Conservation (phyloP, 495 filamentous ascomycete species). For the Polyplosphaeria fusca region DNA sequence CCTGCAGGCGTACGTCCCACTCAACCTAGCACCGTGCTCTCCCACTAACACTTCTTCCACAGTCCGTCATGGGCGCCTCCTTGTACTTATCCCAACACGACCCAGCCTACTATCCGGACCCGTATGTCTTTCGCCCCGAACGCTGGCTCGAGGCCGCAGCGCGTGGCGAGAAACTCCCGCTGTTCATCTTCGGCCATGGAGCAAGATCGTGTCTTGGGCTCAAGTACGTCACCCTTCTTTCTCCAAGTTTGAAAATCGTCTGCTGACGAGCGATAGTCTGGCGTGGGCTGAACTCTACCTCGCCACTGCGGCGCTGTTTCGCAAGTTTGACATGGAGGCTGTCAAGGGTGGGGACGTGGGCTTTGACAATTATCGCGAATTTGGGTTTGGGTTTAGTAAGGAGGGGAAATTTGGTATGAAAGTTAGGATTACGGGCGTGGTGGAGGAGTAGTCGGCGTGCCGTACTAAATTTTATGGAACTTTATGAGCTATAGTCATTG, state of each 20-base stretch:
- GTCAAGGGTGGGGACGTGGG: background rate
- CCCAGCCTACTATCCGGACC: constrained; percentile 12
- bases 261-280: background rate
- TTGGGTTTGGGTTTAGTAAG: background rate
- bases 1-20: background rate
- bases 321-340: background rate
- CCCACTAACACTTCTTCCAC: too few relatives aligned
- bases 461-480: too few relatives aligned
- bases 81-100: too few relatives aligned
- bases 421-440: background rate
- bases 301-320: background rate
- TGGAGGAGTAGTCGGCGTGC: too few relatives aligned
- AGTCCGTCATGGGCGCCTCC: too few relatives aligned
- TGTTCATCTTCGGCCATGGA: constrained; percentile 47
- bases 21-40: too few relatives aligned
- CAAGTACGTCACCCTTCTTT: background rate
- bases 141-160: constrained; percentile 17
- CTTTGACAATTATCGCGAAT: background rate
- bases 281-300: constrained; percentile 4
- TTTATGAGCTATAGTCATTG: too few relatives aligned
- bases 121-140: constrained; percentile 13
- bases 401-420: background rate
- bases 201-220: constrained; percentile 46
- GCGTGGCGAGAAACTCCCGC: constrained; percentile 24
- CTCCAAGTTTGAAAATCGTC: background rate